A percentile compares a stretch with the other conserved stretches of the same genome.
These are phyloP conservation scores for Salix dunnii DNA, from an alignment of 345 rosid genomes.

Conservation along the genomic window DNA sequence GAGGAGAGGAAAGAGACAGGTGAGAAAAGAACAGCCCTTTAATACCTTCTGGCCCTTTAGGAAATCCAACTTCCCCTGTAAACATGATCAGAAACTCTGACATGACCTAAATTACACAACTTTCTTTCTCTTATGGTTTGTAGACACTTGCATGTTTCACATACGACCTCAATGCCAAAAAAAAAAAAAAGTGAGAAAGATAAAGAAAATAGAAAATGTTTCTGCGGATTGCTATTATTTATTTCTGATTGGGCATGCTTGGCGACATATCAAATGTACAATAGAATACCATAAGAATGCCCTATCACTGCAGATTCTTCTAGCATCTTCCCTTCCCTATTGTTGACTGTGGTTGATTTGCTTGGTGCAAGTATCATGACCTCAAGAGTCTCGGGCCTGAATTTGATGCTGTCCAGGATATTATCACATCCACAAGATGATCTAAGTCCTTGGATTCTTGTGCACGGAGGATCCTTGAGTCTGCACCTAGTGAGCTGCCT, in stretches of 20 bases:
- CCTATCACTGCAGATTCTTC: not conserved
- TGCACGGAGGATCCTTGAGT: slow-evolving; percentile 62
- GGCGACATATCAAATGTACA: slow-evolving; percentile 1
- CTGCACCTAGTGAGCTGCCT: slow-evolving; percentile 66
- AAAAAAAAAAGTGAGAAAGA: not conserved
- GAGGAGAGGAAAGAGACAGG: not conserved
- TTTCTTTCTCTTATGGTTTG: not conserved
- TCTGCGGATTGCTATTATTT: not conserved
- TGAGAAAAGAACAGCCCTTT: not conserved
- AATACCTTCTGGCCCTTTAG: not conserved
- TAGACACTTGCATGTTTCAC: not conserved
- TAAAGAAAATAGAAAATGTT: not conserved
- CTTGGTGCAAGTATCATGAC: slow-evolving; percentile 23
- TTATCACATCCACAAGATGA: slow-evolving; percentile 60
- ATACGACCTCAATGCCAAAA: too few relatives aligned
- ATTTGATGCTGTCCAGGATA: slow-evolving; percentile 86
- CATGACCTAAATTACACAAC: not conserved
- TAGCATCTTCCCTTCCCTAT: not conserved
- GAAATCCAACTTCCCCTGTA: not conserved
- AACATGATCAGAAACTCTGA: not conserved
- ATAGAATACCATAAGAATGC: not conserved
- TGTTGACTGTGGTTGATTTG: not conserved
- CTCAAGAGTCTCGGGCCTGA: slow-evolving; percentile 55
- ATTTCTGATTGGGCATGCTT: not conserved
- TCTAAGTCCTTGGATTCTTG: slow-evolving; percentile 62